Conservation (phyloP, 768 basidiomycete species). For the Rhizopogon roseolus region DNA sequence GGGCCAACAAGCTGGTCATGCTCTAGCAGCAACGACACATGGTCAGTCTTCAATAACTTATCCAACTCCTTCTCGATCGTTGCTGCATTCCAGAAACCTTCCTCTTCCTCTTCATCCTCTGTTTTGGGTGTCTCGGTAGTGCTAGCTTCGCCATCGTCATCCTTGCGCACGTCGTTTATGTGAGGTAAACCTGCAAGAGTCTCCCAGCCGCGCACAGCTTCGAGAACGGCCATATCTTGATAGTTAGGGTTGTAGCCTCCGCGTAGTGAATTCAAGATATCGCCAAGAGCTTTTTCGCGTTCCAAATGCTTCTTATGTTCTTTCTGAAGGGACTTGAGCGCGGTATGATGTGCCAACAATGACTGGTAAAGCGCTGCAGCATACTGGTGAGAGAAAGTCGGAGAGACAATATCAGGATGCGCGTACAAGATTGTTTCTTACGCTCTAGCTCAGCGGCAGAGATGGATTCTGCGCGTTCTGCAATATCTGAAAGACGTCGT, state of each 20-base stretch:
- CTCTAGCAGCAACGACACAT: slow-evolving; percentile 68
- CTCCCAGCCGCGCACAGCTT: slow-evolving; percentile 94
- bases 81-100: slow-evolving; percentile 56
- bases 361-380: slow-evolving; percentile 73
- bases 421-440: slow-evolving; percentile 83
- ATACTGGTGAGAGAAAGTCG: slow-evolving; percentile 2
- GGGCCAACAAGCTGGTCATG: slow-evolving; percentile 67
- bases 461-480: slow-evolving; percentile 71
- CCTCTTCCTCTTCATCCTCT: slow-evolving; percentile 48
- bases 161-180: slow-evolving; percentile 63
- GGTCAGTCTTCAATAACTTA: slow-evolving; percentile 56
- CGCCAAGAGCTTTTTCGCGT: slow-evolving; percentile 71
- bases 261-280: slow-evolving; percentile 78
- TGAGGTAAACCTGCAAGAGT: slow-evolving; percentile 65
- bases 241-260: slow-evolving; percentile 96
- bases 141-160: slow-evolving; percentile 30
- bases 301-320: slow-evolving; percentile 70
- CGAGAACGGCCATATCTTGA: slow-evolving; percentile 98
- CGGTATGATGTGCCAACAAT: slow-evolving; percentile 66
- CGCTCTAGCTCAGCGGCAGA: slow-evolving; percentile 78
- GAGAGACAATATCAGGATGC: neutral
- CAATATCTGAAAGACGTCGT: slow-evolving; percentile 49
- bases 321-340: slow-evolving; percentile 71
- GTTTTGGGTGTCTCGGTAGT: slow-evolving; percentile 10
- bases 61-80: slow-evolving; percentile 57